phyloP scores from a whole-genome alignment of 2,329 filamentous ascomycete genomes.

The Monosporascus sp. region DNA sequence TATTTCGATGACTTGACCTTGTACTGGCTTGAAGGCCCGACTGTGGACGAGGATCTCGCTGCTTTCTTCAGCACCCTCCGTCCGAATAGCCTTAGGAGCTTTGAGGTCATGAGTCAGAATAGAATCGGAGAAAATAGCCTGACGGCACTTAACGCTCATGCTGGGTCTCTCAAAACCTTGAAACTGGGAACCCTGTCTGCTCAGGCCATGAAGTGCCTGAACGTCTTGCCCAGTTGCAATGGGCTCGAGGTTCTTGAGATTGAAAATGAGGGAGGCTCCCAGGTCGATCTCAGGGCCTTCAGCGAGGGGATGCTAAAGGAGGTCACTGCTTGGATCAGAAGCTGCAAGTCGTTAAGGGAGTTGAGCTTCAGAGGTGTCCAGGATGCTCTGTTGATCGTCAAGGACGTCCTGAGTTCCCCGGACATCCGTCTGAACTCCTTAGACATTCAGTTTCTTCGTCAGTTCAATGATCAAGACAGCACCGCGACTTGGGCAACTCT shows the following conservation, averaged over 20 bases:
- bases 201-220: slow-evolving; percentile 23
- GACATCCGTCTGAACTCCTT: slow-evolving; percentile 19
- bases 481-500: slow-evolving; percentile 19
- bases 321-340: slow-evolving; percentile 26
- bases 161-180: slow-evolving; percentile 29
- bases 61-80: slow-evolving; percentile 52
- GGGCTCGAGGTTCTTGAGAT: slow-evolving; percentile 29
- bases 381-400: slow-evolving; percentile 33
- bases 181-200: slow-evolving; percentile 25
- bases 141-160: slow-evolving; percentile 43
- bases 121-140: slow-evolving; percentile 51
- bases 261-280: slow-evolving; percentile 17
- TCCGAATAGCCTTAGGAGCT: slow-evolving; percentile 51
- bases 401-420: slow-evolving; percentile 17
- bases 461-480: slow-evolving; percentile 5
- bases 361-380: slow-evolving; percentile 38
- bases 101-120: slow-evolving; percentile 53
- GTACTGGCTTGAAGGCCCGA: slow-evolving; percentile 37
- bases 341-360: slow-evolving; percentile 19
- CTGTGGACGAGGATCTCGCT: slow-evolving; percentile 53
- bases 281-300: slow-evolving; percentile 13
- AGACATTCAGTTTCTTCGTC: slow-evolving; percentile 13
- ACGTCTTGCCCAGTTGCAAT: slow-evolving; percentile 27
- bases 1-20: slow-evolving; percentile 57
- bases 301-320: slow-evolving; percentile 20